These are phyloP conservation scores for Coemansia umbellata DNA, from an alignment of 192 early-diverging fungal genomes.

Conservation along the genomic window DNA sequence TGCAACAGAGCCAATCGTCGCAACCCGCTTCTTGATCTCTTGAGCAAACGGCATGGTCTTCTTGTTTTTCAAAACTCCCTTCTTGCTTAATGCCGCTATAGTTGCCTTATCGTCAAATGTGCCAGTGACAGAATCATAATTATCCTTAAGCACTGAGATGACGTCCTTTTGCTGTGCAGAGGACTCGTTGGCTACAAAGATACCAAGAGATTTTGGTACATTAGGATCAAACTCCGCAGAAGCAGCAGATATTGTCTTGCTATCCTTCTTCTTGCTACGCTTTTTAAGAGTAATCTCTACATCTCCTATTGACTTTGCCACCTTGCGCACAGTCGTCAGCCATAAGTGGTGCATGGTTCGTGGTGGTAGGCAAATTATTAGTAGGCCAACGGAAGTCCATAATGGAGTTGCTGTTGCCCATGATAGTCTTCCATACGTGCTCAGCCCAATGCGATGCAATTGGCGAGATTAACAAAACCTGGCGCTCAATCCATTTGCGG, in stretches of 20 bases:
- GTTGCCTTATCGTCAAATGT: constrained; percentile 75
- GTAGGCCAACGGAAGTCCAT: constrained; percentile 67
- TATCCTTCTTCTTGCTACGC: constrained; percentile 76
- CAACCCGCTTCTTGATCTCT: constrained; percentile 81
- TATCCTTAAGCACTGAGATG: constrained; percentile 54
- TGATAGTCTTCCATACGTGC: constrained; percentile 76
- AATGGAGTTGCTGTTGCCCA: constrained; percentile 70
- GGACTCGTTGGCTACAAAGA: constrained; percentile 79
- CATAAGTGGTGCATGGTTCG: constrained; percentile 69
- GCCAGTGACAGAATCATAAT: constrained; percentile 53
- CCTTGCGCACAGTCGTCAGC: constrained; percentile 72
- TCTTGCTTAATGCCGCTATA: constrained; percentile 58
- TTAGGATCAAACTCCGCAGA: constrained; percentile 55
- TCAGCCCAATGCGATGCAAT: constrained; percentile 95
- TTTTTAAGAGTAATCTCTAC: constrained; percentile 58
- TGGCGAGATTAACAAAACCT: constrained; percentile 81
- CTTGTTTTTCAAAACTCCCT: constrained; percentile 89
- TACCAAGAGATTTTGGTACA: constrained; percentile 65
- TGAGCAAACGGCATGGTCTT: constrained; percentile 95
- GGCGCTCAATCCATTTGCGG: constrained; percentile 75
- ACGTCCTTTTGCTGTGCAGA: constrained; percentile 90
- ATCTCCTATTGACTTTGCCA: constrained; percentile 74
- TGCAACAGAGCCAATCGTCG: constrained; percentile 57
- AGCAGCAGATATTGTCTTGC: constrained; percentile 50
- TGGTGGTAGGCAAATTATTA: constrained; percentile 49